phyloP scores from a whole-genome alignment of 805 yeast species.

The Clavispora carvajalis region DNA sequence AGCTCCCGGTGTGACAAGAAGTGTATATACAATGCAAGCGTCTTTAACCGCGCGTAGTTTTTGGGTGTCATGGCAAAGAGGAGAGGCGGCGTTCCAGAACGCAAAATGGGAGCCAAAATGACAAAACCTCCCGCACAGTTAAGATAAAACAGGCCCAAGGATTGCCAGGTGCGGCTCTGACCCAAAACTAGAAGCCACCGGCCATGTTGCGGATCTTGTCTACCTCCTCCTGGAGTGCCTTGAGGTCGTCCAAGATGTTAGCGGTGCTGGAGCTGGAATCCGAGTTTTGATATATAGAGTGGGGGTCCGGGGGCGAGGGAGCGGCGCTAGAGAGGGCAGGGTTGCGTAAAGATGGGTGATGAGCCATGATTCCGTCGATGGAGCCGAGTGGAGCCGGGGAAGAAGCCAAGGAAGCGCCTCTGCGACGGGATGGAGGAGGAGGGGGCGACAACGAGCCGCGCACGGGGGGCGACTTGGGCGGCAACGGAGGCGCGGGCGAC shows the following conservation, averaged over 20 bases:
- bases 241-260: conserved; percentile 58
- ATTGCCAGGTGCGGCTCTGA: no score
- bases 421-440: conserved; percentile 22
- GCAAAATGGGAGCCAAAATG: no score
- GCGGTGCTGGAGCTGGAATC: conserved; percentile 29
- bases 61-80: no score
- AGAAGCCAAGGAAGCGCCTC: not conserved
- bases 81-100: conserved; percentile 1
- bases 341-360: not conserved
- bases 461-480: not conserved
- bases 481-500: conserved; percentile 10
- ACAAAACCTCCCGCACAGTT: no score
- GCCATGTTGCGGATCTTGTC: conserved; percentile 48
- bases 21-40: not conserved
- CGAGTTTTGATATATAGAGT: conserved; percentile 16
- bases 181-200: conserved; percentile 36
- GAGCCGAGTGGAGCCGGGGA: not conserved
- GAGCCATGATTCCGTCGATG: not conserved
- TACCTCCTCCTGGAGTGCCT: conserved; percentile 66
- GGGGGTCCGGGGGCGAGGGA: conserved; percentile 4
- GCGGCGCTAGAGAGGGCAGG: conserved; percentile 5
- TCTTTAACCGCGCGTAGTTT: not conserved
- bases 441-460: conserved; percentile 7
- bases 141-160: no score
- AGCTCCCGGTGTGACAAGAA: not conserved